Base-by-base conservation (phyloP, 2,329 filamentous ascomycete species). In the Alternaria tenuissima region DNA sequence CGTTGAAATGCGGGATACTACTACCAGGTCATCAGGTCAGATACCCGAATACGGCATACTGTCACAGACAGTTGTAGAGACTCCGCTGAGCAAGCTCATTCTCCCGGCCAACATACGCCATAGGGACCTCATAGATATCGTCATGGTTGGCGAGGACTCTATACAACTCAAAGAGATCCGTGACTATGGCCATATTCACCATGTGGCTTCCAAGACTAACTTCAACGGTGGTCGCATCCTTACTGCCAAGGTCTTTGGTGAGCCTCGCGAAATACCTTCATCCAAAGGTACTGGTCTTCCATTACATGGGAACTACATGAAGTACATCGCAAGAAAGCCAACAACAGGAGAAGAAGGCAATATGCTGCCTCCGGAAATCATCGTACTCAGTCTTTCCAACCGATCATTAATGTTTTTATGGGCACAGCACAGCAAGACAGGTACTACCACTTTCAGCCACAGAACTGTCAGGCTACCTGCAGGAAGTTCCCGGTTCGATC, bases 101-200 rank as follows among this genome's bases (percentile, higher is more conserved):
- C 81, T 97, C 14, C 91, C 93, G 12, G 92, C 89, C n/a, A 87
- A 89, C 61, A 82, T 98, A 60, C 86, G 94, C 59, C 89, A 89
- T 56, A 83, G 84, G 52, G 79, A 84, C 43, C 83, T 88, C 61
- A 93, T 95, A 68, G 94, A 98, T 80, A 87, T 97, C 64, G 89
- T 94, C 38, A 93, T 97, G 69, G 85, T 99, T 58, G 92, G 93
- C 55, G 91, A 96, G 66, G 86, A 91, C 64, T 92, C 88, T 68
- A 86, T 99, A 44, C 90, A 94, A 67, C 88, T 98, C 64, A 91
- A 89, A 69, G 91, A 96, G 75, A 85, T 95, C 3, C 83, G 84
- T 5, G 82, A 83, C 44, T 87, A 91, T 72, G 89, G 89, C 1
- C 89, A 91, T 70, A 84, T 97, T 24, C 87, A 89, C 65, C 88